Evolutionary conservation across 2,329 filamentous ascomycete species (phyloP).

Genomic region (Immersiporthe knoxdaviesiana): DNA sequence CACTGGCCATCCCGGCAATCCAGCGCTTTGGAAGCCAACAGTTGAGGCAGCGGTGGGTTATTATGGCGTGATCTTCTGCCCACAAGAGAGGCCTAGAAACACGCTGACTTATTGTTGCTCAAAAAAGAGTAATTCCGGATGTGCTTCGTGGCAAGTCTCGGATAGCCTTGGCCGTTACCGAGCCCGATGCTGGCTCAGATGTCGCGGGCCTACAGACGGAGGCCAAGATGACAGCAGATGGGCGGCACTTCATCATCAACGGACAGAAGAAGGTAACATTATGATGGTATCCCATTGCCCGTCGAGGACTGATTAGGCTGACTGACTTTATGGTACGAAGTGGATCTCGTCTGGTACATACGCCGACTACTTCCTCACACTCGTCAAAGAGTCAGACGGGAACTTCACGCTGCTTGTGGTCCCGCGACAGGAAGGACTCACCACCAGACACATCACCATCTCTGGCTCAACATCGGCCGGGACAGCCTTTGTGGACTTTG

Average conservation of each 20-base stretch:
- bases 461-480: slow-evolving; percentile 64
- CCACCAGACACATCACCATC: slow-evolving; percentile 58
- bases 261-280: slow-evolving; percentile 54
- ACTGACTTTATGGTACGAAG: slow-evolving; percentile 34
- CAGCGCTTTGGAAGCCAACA: slow-evolving; percentile 34
- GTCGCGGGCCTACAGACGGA: slow-evolving; percentile 30
- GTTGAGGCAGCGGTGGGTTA: slow-evolving; percentile 33
- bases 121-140: slow-evolving; percentile 36
- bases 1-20: slow-evolving; percentile 30
- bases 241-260: slow-evolving; percentile 56
- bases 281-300: background rate
- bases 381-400: slow-evolving; percentile 49
- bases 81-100: slow-evolving; percentile 25
- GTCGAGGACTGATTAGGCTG: background rate
- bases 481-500: slow-evolving; percentile 56
- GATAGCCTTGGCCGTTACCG: slow-evolving; percentile 32
- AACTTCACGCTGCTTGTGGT: slow-evolving; percentile 59
- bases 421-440: slow-evolving; percentile 50
- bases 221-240: slow-evolving; percentile 26
- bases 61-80: slow-evolving; percentile 29
- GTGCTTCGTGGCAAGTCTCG: slow-evolving; percentile 43
- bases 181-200: slow-evolving; percentile 32
- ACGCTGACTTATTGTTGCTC: slow-evolving; percentile 18
- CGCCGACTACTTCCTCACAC: slow-evolving; percentile 60
- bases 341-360: slow-evolving; percentile 64